Conservation (phyloP, 495 filamentous ascomycete species). For the Chaetomium cochliodes region DNA sequence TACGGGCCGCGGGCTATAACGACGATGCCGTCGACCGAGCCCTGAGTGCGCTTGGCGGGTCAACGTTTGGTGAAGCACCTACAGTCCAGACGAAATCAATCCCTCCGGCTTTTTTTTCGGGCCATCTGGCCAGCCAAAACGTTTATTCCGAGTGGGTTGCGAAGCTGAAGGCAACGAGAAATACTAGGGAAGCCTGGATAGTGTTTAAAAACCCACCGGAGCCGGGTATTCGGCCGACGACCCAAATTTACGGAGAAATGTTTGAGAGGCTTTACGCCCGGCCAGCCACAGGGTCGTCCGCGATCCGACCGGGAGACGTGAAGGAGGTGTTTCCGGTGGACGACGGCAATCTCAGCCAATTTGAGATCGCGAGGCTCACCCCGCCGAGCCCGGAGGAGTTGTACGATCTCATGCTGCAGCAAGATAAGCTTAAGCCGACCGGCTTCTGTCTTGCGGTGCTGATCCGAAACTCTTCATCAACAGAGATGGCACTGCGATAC, state of each 20-base stretch:
- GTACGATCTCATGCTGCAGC: slow-evolving; percentile 44
- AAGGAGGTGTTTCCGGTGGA: slow-evolving; percentile 40
- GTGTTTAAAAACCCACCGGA: slow-evolving; percentile 38
- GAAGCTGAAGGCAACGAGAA: slow-evolving; percentile 43
- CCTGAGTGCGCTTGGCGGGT: slow-evolving; percentile 41
- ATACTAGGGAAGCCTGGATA: slow-evolving; percentile 47
- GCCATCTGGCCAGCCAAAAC: slow-evolving; percentile 29
- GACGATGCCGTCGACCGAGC: slow-evolving; percentile 37
- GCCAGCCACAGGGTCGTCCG: slow-evolving; percentile 16
- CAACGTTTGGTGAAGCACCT: slow-evolving; percentile 32
- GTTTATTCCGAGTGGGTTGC: slow-evolving; percentile 39
- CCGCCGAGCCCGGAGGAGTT: slow-evolving; percentile 42
- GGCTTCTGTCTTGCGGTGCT: slow-evolving; percentile 39
- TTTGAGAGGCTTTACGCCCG: slow-evolving; percentile 44
- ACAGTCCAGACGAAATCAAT: slow-evolving; percentile 45
- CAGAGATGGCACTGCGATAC: slow-evolving; percentile 37
- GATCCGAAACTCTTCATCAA: slow-evolving; percentile 35
- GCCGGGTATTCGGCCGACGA: slow-evolving; percentile 30
- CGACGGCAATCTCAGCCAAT: slow-evolving; percentile 44
- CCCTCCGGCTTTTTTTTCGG: slow-evolving; percentile 27
- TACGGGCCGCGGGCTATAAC: slow-evolving; percentile 44
- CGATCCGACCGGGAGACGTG: slow-evolving; percentile 41
- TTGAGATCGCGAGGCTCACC: slow-evolving; percentile 41
- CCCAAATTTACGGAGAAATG: slow-evolving; percentile 46
- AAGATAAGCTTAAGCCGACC: slow-evolving; percentile 36